These are phyloP conservation scores for Flueggea neowawraea DNA, from an alignment of 441 rosid species.

Conservation along the genomic window DNA sequence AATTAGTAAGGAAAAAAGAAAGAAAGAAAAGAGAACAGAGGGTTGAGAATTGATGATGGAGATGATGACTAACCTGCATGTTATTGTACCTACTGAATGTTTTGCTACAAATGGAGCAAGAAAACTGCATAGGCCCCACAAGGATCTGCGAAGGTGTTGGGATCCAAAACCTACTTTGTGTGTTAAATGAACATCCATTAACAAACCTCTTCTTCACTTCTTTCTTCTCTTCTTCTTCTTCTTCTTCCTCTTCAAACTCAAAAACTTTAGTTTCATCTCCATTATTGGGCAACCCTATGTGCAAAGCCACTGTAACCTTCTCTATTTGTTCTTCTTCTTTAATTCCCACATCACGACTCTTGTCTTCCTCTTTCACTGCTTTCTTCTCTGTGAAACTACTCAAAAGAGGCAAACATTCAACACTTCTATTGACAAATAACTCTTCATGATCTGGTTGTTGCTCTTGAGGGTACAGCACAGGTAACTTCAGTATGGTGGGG, in stretches of 20 bases:
- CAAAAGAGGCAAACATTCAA: conserved; percentile 77
- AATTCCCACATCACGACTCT: conserved; percentile 14
- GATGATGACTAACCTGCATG: conserved; percentile 72
- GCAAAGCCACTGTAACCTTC: conserved; percentile 62
- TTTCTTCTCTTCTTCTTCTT: conserved; percentile 1
- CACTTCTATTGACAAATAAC: conserved; percentile 23
- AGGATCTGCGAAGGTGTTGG: conserved; percentile 90
- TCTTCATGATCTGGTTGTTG: conserved; percentile 15
- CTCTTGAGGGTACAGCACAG: conserved; percentile 20
- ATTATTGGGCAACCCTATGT: conserved; percentile 74
- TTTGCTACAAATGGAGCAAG: conserved; percentile 81
- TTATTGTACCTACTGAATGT: conserved; percentile 97
- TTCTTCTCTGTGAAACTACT: conserved; percentile 53
- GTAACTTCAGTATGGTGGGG: conserved; percentile 30
- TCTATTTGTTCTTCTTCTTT: conserved; percentile 31
- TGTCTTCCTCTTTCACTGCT: conserved; percentile 32
- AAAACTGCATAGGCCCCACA: conserved; percentile 90
- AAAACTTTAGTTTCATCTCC: conserved; percentile 28
- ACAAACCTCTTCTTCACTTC: conserved; percentile 27
- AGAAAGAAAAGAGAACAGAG: no score
- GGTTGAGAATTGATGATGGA: not conserved
- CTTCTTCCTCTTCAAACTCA: conserved; percentile 16
- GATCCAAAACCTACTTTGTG: conserved; percentile 82
- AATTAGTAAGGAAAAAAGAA: no score
- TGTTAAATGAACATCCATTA: conserved; percentile 30